These are phyloP conservation scores for Chaetoscypha palmicola DNA, from an alignment of 2,329 filamentous ascomycete species.

Conservation along the genomic window DNA sequence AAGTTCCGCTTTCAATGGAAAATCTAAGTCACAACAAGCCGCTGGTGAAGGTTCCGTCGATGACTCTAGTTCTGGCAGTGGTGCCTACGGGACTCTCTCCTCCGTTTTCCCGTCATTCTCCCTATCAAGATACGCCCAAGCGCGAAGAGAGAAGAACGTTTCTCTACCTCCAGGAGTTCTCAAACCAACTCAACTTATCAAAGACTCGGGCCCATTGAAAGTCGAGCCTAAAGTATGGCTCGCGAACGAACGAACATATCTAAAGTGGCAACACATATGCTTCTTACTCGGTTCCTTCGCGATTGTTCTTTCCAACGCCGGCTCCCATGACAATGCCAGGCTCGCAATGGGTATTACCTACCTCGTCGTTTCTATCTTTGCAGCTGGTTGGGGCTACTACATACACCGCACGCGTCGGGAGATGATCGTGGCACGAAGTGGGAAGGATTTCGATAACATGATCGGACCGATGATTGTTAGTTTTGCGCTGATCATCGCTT, in stretches of 20 bases:
- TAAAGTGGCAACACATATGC: conserved; percentile 97
- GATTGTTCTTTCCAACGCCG: conserved; percentile 81
- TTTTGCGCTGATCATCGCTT: conserved; percentile 65
- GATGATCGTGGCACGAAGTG: conserved; percentile 80
- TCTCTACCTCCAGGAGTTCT: conserved; percentile 79
- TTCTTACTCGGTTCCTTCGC: conserved; percentile 80
- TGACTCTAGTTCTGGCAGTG: conserved; percentile 29
- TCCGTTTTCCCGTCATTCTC: conserved; percentile 79
- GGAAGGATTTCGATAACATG: conserved; percentile 87
- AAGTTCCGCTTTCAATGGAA: conserved; percentile 28
- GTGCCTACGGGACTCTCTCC: conserved; percentile 52
- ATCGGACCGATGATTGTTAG: conserved; percentile 80
- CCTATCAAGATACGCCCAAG: conserved; percentile 65
- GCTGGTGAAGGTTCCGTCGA: conserved; percentile 31
- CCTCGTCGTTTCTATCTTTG: conserved; percentile 72
- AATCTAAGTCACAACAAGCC: conserved; percentile 14
- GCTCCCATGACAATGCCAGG: conserved; percentile 70
- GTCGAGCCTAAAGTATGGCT: conserved; percentile 99
- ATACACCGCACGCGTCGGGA: conserved; percentile 69
- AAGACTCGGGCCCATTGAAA: conserved; percentile 84
- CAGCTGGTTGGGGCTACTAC: conserved; percentile 78
- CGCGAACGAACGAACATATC: conserved; percentile 94
- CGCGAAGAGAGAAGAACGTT: conserved; percentile 43
- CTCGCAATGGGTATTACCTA: conserved; percentile 76
- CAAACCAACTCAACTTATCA: conserved; percentile 82